Evolutionary conservation across 805 yeast genomes (phyloP).

Genomic region (Wickerhamomyces subpelliculosus): DNA sequence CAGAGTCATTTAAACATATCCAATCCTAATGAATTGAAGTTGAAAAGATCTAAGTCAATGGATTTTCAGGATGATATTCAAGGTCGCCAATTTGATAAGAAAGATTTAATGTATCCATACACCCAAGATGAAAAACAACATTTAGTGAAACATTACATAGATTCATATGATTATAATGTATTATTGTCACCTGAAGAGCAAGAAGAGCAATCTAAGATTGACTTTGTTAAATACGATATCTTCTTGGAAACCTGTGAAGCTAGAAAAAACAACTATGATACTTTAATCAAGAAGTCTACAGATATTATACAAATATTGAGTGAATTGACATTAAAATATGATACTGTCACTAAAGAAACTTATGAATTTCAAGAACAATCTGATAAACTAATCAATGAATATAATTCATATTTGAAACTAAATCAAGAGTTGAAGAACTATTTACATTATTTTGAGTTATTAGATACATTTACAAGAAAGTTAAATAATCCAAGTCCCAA

Average conservation of each 20-base stretch:
- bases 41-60: slow-evolving; percentile 10
- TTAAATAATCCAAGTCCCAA: slow-evolving; percentile 68
- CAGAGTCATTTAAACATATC: slow-evolving; percentile 2
- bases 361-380: slow-evolving; percentile 55
- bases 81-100: background rate
- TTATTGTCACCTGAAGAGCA: slow-evolving; percentile 35
- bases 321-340: slow-evolving; percentile 43
- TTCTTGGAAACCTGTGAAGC: slow-evolving; percentile 26
- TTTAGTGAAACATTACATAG: slow-evolving; percentile 29
- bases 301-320: slow-evolving; percentile 38
- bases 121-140: slow-evolving; percentile 28
- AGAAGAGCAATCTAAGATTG: slow-evolving; percentile 29
- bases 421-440: slow-evolving; percentile 39
- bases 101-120: slow-evolving; percentile 16
- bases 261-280: slow-evolving; percentile 23
- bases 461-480: slow-evolving; percentile 62
- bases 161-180: slow-evolving; percentile 35
- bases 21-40: slow-evolving; percentile 1
- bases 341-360: slow-evolving; percentile 56
- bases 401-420: slow-evolving; percentile 34
- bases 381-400: slow-evolving; percentile 39
- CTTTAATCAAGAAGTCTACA: slow-evolving; percentile 40
- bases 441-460: slow-evolving; percentile 56
- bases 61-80: background rate
- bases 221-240: slow-evolving; percentile 22